Conservation (phyloP, 305 asterid species). For the Fraxinus baroniana region DNA sequence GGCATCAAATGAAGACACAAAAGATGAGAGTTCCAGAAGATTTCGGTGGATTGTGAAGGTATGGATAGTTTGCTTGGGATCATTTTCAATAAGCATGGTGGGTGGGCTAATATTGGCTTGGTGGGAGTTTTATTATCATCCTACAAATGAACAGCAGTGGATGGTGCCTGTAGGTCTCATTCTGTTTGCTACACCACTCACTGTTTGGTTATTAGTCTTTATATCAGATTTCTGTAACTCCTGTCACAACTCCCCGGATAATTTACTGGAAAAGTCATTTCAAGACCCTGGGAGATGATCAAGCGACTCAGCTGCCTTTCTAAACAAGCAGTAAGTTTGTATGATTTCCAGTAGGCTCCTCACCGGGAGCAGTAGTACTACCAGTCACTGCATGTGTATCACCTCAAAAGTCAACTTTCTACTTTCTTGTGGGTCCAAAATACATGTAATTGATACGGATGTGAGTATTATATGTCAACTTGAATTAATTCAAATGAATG, state of each 20-base stretch:
- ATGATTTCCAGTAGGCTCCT: not conserved
- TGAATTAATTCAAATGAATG: not conserved
- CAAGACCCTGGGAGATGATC: slow-evolving; percentile 17
- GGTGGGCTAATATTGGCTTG: slow-evolving; percentile 45
- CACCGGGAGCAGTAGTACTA: not conserved
- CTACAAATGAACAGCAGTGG: slow-evolving; percentile 50
- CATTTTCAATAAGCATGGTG: slow-evolving; percentile 33
- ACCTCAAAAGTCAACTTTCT: not conserved
- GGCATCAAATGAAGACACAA: slow-evolving; percentile 24
- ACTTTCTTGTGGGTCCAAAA: not conserved
- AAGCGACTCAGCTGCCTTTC: not conserved
- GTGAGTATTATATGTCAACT: not conserved
- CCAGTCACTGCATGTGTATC: not conserved
- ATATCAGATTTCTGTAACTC: slow-evolving; percentile 35
- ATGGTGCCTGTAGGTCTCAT: slow-evolving; percentile 68
- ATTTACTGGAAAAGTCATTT: not conserved
- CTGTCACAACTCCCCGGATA: not conserved
- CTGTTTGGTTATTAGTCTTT: slow-evolving; percentile 29
- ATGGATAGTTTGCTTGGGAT: slow-evolving; percentile 36
- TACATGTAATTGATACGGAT: not conserved
- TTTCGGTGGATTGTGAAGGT: not conserved
- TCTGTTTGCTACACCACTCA: slow-evolving; percentile 42
- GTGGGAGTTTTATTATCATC: slow-evolving; percentile 48
- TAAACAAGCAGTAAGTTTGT: not conserved
- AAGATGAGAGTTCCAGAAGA: not conserved